Conservation (phyloP, 306 rosid species). For the Rubus parviflorus region DNA sequence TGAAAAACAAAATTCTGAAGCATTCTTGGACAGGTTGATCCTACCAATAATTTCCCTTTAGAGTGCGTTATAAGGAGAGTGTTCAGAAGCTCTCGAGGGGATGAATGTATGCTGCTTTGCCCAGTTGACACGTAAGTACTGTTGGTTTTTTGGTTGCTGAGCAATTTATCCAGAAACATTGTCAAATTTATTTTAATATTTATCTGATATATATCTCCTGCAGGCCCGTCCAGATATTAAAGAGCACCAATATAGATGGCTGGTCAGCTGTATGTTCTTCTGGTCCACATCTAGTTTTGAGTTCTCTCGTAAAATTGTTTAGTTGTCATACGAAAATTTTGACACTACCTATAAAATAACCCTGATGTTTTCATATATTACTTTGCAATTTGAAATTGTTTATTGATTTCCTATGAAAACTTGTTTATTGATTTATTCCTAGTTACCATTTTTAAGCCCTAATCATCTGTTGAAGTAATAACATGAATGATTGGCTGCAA, state of each 20-base stretch:
- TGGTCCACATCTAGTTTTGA: constrained; percentile 19
- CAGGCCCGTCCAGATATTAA: constrained; percentile 84
- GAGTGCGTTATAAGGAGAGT: constrained; percentile 87
- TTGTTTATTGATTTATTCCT: not conserved
- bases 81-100: constrained; percentile 71
- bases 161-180: constrained; percentile 7
- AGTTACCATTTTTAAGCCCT: not conserved
- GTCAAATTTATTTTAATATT: constrained; percentile 8
- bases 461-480: not conserved
- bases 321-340: not conserved
- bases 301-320: constrained; percentile 23
- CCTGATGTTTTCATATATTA: not conserved
- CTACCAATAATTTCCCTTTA: constrained; percentile 61
- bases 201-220: constrained; percentile 29
- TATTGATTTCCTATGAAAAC: not conserved
- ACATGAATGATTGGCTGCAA: not conserved
- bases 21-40: constrained; percentile 67
- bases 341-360: not conserved
- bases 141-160: constrained; percentile 3
- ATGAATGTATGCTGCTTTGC: constrained; percentile 81
- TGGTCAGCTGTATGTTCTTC: constrained; percentile 82
- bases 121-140: constrained; percentile 87
- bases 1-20: constrained; percentile 23
- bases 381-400: not conserved
- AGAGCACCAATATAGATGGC: constrained; percentile 76